These are phyloP conservation scores for Monosporascus cannonballus DNA, from an alignment of 2,329 filamentous ascomycete genomes.

Conservation along the genomic window DNA sequence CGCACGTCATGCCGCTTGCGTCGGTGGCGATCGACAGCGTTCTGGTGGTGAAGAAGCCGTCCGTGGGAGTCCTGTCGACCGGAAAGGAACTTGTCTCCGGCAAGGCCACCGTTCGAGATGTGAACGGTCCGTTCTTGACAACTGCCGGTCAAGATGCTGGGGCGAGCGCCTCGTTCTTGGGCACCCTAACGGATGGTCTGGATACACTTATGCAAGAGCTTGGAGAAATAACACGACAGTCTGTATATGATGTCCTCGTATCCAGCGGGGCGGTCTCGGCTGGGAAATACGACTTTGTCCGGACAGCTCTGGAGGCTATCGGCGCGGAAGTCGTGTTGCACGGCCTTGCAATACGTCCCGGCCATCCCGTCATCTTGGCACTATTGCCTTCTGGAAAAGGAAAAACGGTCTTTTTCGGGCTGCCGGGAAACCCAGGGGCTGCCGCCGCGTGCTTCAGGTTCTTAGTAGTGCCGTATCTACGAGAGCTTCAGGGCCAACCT, in stretches of 20 bases:
- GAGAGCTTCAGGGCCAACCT: slow-evolving; percentile 5
- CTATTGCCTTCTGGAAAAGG: slow-evolving; percentile 6
- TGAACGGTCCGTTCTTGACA: neutral
- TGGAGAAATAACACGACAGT: no score
- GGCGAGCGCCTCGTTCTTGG: no score
- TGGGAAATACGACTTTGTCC: slow-evolving; percentile 22
- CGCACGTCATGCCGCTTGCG: neutral
- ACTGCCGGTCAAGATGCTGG: no score
- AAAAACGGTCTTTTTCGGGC: slow-evolving; percentile 19
- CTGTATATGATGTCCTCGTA: slow-evolving; percentile 18
- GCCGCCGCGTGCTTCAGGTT: slow-evolving; percentile 23
- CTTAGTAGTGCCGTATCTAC: slow-evolving; percentile 21
- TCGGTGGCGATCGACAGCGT: neutral
- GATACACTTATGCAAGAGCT: no score
- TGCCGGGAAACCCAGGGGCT: slow-evolving; percentile 22
- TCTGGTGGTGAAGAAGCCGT: neutral
- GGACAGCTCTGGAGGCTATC: slow-evolving; percentile 13
- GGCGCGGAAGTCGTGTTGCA: slow-evolving; percentile 19
- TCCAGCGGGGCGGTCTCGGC: slow-evolving; percentile 23
- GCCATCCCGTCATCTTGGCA: slow-evolving; percentile 23
- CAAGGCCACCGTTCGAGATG: neutral
- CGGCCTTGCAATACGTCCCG: slow-evolving; percentile 22
- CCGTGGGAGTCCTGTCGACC: neutral
- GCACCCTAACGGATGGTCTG: no score
- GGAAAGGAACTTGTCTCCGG: neutral